A percentile compares a stretch with the other conserved stretches of the same genome.
phyloP scores from a whole-genome alignment of 2,329 filamentous ascomycete species.

The Pseudocercospora eumusae region DNA sequence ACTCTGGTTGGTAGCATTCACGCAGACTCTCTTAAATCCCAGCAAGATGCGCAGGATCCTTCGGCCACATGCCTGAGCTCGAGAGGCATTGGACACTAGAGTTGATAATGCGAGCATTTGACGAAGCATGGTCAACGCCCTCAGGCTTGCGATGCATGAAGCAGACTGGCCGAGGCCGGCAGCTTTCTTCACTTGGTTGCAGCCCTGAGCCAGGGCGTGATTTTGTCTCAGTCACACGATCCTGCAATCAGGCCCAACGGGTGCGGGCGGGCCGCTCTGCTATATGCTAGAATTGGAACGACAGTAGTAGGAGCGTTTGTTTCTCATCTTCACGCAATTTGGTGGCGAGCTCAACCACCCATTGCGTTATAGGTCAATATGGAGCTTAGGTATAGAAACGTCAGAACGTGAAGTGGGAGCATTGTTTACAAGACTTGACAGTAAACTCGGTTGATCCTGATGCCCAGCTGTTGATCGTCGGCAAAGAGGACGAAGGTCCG shows the following conservation, averaged over 20 bases:
- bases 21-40: background rate
- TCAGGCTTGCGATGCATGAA: background rate
- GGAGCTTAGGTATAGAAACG: constrained; percentile 2
- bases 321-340: constrained; percentile 10
- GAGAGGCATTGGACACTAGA: background rate
- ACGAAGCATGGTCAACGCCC: background rate
- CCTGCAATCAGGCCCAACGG: constrained; percentile 20
- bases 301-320: background rate
- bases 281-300: constrained; percentile 4
- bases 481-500: background rate
- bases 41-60: background rate
- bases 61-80: background rate
- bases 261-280: constrained; percentile 4
- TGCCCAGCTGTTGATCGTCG: constrained; percentile 9
- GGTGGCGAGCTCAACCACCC: background rate
- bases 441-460: constrained; percentile 1
- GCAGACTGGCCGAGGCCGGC: constrained; percentile 4
- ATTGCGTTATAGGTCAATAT: constrained; percentile 8
- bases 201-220: constrained; percentile 13
- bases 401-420: constrained; percentile 8
- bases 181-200: background rate
- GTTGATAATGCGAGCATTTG: constrained; percentile 1
- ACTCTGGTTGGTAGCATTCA: background rate
- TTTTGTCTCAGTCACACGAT: constrained; percentile 9
- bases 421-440: background rate